A percentile compares a stretch with the other conserved stretches of the same genome.
phyloP scores from a whole-genome alignment of 495 filamentous ascomycete genomes.

The Aspergillus nidulans region DNA sequence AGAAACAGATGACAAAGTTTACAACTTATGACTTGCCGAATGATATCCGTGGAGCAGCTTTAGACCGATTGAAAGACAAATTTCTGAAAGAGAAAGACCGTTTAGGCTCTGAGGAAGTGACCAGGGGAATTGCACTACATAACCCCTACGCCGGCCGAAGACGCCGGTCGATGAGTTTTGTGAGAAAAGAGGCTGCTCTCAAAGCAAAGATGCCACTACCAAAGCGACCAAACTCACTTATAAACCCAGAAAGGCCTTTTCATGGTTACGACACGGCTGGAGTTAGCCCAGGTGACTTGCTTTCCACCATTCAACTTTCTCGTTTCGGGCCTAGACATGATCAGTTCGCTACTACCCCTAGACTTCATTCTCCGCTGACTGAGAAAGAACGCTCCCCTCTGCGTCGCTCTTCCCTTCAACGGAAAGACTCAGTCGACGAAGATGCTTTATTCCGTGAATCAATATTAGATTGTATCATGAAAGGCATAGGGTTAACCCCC shows the following conservation, averaged over 20 bases:
- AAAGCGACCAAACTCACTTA: slow-evolving; percentile 20
- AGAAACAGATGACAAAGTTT: slow-evolving; percentile 86
- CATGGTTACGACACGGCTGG: slow-evolving; percentile 29
- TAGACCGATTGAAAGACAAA: slow-evolving; percentile 88
- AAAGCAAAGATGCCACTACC: slow-evolving; percentile 52
- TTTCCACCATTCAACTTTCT: slow-evolving; percentile 74
- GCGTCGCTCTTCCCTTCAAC: slow-evolving; percentile 53
- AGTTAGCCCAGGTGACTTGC: slow-evolving; percentile 71
- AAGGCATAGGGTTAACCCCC: slow-evolving; percentile 75
- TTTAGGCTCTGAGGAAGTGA: slow-evolving; percentile 74
- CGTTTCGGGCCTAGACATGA: slow-evolving; percentile 47
- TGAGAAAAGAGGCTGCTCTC: slow-evolving; percentile 78
- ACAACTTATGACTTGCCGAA: slow-evolving; percentile 90
- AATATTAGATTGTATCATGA: slow-evolving; percentile 92
- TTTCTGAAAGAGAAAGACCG: slow-evolving; percentile 83
- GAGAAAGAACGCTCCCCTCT: slow-evolving; percentile 56
- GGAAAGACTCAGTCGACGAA: slow-evolving; percentile 75
- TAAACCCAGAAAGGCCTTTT: slow-evolving; percentile 13
- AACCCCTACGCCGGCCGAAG: slow-evolving; percentile 67
- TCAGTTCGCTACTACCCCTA: slow-evolving; percentile 23
- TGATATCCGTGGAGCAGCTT: slow-evolving; percentile 75
- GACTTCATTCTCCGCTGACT: slow-evolving; percentile 52
- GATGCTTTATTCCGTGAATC: slow-evolving; percentile 84
- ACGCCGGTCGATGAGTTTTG: slow-evolving; percentile 64
- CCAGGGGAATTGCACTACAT: slow-evolving; percentile 93